phyloP scores from a whole-genome alignment of 306 rosid species.

The Prinsepia uniflora region DNA sequence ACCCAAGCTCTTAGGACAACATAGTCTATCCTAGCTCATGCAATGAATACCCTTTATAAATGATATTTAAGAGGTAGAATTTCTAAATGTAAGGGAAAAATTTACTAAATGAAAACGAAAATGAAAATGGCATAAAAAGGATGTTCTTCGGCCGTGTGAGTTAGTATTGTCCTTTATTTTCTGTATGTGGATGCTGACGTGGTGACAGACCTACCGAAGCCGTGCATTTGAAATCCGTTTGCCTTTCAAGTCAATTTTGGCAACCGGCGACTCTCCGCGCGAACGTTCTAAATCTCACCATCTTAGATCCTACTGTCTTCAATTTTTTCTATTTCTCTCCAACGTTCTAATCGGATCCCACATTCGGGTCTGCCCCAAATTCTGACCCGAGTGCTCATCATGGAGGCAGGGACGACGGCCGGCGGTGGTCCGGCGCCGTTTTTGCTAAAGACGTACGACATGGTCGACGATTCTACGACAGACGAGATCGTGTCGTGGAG shows the following conservation, averaged over 20 bases:
- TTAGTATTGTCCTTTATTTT: not conserved
- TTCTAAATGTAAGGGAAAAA: too few relatives aligned
- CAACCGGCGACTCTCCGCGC: not conserved
- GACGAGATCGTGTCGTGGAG: conserved; percentile 91
- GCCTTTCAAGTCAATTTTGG: not conserved
- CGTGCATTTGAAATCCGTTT: not conserved
- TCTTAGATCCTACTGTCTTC: not conserved
- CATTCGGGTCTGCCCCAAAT: not conserved
- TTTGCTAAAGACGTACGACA: conserved; percentile 75
- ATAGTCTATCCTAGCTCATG: too few relatives aligned
- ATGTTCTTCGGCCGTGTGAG: too few relatives aligned
- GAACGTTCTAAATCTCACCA: not conserved
- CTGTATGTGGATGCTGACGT: not conserved
- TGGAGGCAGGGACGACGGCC: conserved; percentile 42
- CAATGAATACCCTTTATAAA: too few relatives aligned
- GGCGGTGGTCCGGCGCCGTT: conserved; percentile 88
- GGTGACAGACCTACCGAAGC: not conserved
- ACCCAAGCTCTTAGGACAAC: too few relatives aligned
- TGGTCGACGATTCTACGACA: conserved; percentile 81
- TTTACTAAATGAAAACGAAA: too few relatives aligned
- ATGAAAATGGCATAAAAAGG: too few relatives aligned
- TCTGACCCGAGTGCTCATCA: conserved; percentile 11
- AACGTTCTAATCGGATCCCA: not conserved
- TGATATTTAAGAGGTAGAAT: too few relatives aligned
- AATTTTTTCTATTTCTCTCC: not conserved